These are phyloP conservation scores for Lactifluus volemus DNA, from an alignment of 768 basidiomycete genomes.

Conservation along the genomic window DNA sequence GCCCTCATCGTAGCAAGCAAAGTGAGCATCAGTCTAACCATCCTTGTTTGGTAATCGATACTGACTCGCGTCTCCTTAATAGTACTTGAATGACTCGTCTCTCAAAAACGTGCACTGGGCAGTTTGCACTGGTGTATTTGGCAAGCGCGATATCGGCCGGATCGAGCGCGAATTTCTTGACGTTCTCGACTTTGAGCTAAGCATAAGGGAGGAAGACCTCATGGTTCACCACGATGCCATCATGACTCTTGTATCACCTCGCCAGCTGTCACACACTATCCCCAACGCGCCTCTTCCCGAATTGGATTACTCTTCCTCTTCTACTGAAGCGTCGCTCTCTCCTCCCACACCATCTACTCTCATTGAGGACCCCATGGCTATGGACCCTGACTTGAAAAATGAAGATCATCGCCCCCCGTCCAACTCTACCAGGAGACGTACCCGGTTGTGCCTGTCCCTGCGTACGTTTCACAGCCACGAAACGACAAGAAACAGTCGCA, in stretches of 20 bases:
- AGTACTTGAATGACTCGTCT: constrained; percentile 84
- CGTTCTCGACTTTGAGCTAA: constrained; percentile 67
- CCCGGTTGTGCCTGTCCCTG: neutral
- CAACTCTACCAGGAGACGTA: neutral
- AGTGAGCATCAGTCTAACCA: constrained; percentile 33
- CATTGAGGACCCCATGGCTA: neutral
- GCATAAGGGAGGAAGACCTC: constrained; percentile 51
- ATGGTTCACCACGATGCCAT: constrained; percentile 33
- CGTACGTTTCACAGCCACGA: constrained; percentile 3
- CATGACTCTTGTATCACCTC: constrained; percentile 18
- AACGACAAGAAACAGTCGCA: constrained; percentile 6
- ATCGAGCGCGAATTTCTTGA: constrained; percentile 74
- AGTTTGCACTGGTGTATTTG: constrained; percentile 66
- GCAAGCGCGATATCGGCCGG: constrained; percentile 67
- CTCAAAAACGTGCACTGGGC: constrained; percentile 87
- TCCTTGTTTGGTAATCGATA: neutral
- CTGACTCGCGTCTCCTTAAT: neutral
- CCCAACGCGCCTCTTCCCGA: neutral
- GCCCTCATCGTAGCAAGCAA: constrained; percentile 85
- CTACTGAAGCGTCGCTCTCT: constrained; percentile 13
- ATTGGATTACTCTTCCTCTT: constrained; percentile 7
- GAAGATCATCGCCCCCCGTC: neutral
- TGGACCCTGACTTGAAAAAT: neutral
- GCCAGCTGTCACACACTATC: neutral
- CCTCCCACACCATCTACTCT: constrained; percentile 7